Base-by-base conservation (phyloP, 78 protist genomes). In the Tieghemostelium lacteum region DNA sequence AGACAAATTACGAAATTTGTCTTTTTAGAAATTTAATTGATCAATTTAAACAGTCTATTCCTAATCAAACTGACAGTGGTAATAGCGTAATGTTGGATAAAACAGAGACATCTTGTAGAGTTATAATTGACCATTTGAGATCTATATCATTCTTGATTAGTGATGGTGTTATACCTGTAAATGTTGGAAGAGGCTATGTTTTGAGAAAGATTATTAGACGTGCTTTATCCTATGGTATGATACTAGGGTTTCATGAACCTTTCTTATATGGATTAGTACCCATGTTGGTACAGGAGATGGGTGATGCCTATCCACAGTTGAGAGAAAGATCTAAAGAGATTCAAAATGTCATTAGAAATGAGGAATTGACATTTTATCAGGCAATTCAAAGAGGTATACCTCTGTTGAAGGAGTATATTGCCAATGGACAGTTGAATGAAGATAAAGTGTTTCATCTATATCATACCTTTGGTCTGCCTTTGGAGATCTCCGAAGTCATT, bases 81-180 rank as follows among this genome's bases (percentile, higher is more conserved):
- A 55, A 71, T 52, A 7, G 16, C 2, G 29, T n/a, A 3, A 24
- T 54, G 2, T 31, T 74, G 2, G 92, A 77, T 26, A 50, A 31
- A 31, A 16, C 64, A 3, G 97, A 96, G 39, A 95, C 69, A 2
- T 76, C 94, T 4, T 33, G 54, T 20, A 69, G 85, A 19, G 92
- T 95, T 8, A 67, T 92, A 22, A 91, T 87, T 14, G 97, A 95
- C 65, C 97, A 95, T 62, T 3, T 86, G 14, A 70, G 97, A 37
- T 37, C 96, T 1, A 40, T 54, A 12, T 24, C 67, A 5, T 61
- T 61, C 61, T 37, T 95, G 40, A 61, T 95, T 33, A 54, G 87
- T 0, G 97, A 95, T 34, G 95, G 97, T 17, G 86, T 95, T 2
- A 22, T 88, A 3, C 96, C 95, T 24, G 34, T 60, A 3, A 62